Evolutionary conservation across 2,329 filamentous ascomycete genomes (phyloP), one percentile per base, ranked within the genome.

Genomic region (Exophiala mesophila): DNA sequence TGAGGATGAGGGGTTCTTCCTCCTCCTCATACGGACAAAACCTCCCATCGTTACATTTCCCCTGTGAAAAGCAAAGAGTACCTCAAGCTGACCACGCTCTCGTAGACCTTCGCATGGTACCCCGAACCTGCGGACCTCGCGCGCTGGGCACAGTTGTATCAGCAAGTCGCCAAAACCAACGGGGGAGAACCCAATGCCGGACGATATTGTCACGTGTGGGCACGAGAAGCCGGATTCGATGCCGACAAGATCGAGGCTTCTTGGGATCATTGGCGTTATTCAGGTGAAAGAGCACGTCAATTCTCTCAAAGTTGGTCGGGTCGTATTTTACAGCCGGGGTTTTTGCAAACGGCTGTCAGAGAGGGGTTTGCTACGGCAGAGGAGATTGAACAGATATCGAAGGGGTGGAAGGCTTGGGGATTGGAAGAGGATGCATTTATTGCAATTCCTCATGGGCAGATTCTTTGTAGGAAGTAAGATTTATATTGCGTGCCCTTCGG

Each of bases 131-230:
- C 47, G 2, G 59, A 55, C 17, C 10, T 63, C 20, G 50, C 44
- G 13, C 39, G 52, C 5, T 63, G 55, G 54, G 48, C 51, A 19
- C 42, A 50, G 3, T 19, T 60, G 21, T 60, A 60, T 49, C 50
- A 56, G 41, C 47, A 45, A 7, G 54, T 61, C 5, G 56, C 57
- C 13, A 47, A 55, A 36, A 37, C 44, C 12, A 59, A 59, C 46
- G 60, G 60, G 2, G 60, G 57, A 5, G 59, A 62, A 40, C 60
- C 60, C 12, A 57, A 55, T 37, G 56, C 56, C 2, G 57, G 57
- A 4, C 44, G 55, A 15, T 47, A 52, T 31, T 45, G 51, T 28
- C 54, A 54, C 41, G 48, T 50, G 18, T 59, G 57, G 57, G 53
- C 55, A 4, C 46, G 52, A 23, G 39, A 56, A 41, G 57, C 57